Conservation (phyloP, 176 grass and related monocot species). For the Ananas comosus region DNA sequence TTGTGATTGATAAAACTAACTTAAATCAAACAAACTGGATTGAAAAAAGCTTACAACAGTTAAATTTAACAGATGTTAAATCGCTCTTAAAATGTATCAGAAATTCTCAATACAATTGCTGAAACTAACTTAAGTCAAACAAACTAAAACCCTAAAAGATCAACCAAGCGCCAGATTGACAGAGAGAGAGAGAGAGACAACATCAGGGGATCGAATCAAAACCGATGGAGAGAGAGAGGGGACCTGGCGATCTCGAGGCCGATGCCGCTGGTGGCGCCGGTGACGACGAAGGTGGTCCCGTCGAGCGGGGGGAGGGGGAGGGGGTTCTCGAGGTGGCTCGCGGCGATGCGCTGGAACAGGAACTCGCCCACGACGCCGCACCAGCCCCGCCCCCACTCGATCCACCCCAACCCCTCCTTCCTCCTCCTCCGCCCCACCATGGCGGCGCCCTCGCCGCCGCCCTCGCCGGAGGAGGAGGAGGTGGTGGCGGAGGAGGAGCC, state of each 20-base stretch:
- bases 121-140: no score
- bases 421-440: slow-evolving; percentile 6
- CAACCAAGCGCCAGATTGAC: neutral
- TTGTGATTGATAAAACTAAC: no score
- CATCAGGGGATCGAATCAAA: neutral
- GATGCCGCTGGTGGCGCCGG: slow-evolving; percentile 88
- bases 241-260: slow-evolving; percentile 95
- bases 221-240: neutral
- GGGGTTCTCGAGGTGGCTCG: slow-evolving; percentile 86
- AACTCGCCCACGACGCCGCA: slow-evolving; percentile 60
- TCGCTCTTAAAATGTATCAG: no score
- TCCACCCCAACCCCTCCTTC: slow-evolving; percentile 77
- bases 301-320: slow-evolving; percentile 65
- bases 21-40: no score
- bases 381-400: slow-evolving; percentile 85
- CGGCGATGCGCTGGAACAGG: slow-evolving; percentile 93
- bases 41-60: no score
- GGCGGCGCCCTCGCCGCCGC: neutral
- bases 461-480: slow-evolving; percentile 16
- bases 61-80: no score
- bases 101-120: no score
- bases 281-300: slow-evolving; percentile 61
- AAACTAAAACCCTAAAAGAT: no score
- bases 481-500: no score
- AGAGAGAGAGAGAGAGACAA: neutral